These are phyloP conservation scores for Austroboletus novae-zelandiae DNA, from an alignment of 1,284 basidiomycete species.

Conservation along the genomic window DNA sequence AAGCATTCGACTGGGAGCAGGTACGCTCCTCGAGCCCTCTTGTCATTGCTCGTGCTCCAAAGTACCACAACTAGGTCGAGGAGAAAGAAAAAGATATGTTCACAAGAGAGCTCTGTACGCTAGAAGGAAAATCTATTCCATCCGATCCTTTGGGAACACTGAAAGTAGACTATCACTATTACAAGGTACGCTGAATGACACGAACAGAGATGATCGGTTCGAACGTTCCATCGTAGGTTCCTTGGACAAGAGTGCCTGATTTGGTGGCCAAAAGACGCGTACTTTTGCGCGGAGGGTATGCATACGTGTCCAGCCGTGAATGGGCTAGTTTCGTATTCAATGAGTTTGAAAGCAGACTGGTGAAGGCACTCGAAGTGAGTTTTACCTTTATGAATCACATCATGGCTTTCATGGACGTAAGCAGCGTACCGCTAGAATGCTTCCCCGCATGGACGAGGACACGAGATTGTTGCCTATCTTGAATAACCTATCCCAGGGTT, in stretches of 20 bases:
- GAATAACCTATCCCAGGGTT: conserved; percentile 91
- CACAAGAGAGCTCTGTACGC: conserved; percentile 48
- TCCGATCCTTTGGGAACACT: no score
- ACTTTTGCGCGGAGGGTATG: conserved; percentile 79
- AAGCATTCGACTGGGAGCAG: conserved; percentile 76
- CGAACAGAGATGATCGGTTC: background rate
- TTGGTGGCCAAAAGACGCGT: conserved; percentile 86
- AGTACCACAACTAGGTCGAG: conserved; percentile 47
- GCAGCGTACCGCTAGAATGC: conserved; percentile 81
- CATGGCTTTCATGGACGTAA: conserved; percentile 1
- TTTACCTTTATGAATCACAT: background rate
- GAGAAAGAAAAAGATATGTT: conserved; percentile 57
- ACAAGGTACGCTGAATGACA: conserved; percentile 52
- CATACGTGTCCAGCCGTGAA: conserved; percentile 84
- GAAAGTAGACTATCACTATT: conserved; percentile 41
- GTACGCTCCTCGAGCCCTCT: conserved; percentile 40
- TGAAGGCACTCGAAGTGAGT: conserved; percentile 77
- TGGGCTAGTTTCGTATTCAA: conserved; percentile 88
- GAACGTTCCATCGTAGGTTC: conserved; percentile 38
- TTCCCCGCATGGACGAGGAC: conserved; percentile 96
- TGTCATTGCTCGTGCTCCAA: conserved; percentile 3
- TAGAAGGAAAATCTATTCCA: conserved; percentile 22
- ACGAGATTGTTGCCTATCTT: conserved; percentile 89
- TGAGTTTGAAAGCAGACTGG: conserved; percentile 80
- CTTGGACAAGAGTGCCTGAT: conserved; percentile 93